Percentiles rank a stretch among this genome's conserved stretches.
Evolutionary conservation across 345 rosid genomes (phyloP).

Genomic region (Melaleuca alternifolia): DNA sequence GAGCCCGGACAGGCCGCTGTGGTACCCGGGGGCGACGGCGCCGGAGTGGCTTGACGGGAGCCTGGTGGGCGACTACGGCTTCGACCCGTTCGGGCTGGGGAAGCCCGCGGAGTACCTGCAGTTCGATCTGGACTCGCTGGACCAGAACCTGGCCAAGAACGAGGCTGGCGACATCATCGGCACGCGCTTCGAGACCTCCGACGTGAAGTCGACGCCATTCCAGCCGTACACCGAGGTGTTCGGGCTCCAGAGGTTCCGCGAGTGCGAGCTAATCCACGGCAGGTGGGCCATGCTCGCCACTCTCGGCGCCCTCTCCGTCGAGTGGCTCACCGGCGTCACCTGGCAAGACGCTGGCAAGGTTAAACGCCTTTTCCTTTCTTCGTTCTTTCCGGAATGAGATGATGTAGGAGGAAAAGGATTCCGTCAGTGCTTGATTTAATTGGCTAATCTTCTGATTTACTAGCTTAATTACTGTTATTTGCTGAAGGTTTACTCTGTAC

Average conservation of each 20-base stretch:
- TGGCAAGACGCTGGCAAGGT: constrained; percentile 91
- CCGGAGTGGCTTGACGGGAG: constrained; percentile 61
- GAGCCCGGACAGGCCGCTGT: constrained; percentile 37
- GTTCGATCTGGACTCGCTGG: constrained; percentile 60
- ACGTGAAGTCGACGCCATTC: constrained; percentile 54
- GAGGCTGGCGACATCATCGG: constrained; percentile 46
- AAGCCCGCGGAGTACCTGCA: constrained; percentile 71
- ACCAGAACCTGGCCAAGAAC: constrained; percentile 69
- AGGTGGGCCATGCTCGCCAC: constrained; percentile 84
- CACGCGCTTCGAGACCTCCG: constrained; percentile 31
- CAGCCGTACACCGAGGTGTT: constrained; percentile 73
- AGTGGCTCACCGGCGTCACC: constrained; percentile 67
- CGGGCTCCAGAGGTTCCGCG: constrained; percentile 68
- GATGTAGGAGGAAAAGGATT: not conserved
- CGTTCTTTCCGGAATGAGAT: not conserved
- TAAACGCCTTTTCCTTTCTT: not conserved
- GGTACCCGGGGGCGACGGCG: constrained; percentile 67
- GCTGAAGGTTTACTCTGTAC: no score
- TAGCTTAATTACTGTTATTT: no score
- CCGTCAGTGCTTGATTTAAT: not conserved
- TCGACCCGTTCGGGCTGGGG: constrained; percentile 68
- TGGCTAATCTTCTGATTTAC: not conserved
- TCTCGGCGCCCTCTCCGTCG: constrained; percentile 61
- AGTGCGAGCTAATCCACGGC: constrained; percentile 74
- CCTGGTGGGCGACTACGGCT: constrained; percentile 67